Percentiles rank a stretch among this genome's conserved stretches.
Evolutionary conservation across 768 basidiomycete species (phyloP).

Genomic region (Neoboletus brunneissimus): DNA sequence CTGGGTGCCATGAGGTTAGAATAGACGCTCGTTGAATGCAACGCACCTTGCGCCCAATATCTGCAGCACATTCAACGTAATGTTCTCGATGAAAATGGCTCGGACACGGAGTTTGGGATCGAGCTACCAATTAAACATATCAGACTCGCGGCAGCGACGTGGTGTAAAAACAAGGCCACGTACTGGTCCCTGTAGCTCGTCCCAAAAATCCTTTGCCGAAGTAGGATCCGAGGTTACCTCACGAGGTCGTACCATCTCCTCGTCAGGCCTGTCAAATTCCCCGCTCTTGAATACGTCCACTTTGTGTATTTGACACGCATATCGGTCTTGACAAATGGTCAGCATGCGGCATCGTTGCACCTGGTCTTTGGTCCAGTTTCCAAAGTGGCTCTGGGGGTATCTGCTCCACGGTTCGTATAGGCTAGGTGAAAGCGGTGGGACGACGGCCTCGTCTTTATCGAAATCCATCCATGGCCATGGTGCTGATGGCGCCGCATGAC

Average conservation of each 20-base stretch:
- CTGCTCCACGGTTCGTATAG: slow-evolving; percentile 24
- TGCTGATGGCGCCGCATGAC: slow-evolving; percentile 39
- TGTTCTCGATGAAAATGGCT: slow-evolving; percentile 38
- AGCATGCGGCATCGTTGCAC: slow-evolving; percentile 36
- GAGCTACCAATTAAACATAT: slow-evolving; percentile 12
- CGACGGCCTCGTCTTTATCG: slow-evolving; percentile 18
- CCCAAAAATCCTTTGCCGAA: slow-evolving; percentile 25
- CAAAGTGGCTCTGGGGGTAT: slow-evolving; percentile 53
- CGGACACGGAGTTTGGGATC: slow-evolving; percentile 28
- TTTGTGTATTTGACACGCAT: slow-evolving; percentile 19
- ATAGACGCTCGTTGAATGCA: too few relatives aligned
- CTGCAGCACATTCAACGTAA: slow-evolving; percentile 12
- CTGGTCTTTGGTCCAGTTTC: slow-evolving; percentile 54
- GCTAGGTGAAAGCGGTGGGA: slow-evolving; percentile 4
- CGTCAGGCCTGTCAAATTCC: slow-evolving; percentile 14
- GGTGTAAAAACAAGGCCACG: not conserved
- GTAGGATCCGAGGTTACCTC: slow-evolving; percentile 16
- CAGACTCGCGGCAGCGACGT: not conserved
- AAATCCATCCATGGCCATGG: slow-evolving; percentile 46
- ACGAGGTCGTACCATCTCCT: not conserved
- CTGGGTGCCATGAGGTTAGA: slow-evolving; percentile 20
- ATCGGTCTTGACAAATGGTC: slow-evolving; percentile 14
- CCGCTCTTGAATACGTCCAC: slow-evolving; percentile 20
- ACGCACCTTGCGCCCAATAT: too few relatives aligned
- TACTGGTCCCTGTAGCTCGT: slow-evolving; percentile 27